Evolutionary conservation across 768 basidiomycete species (phyloP).

Genomic region (Amanita polypyramis): DNA sequence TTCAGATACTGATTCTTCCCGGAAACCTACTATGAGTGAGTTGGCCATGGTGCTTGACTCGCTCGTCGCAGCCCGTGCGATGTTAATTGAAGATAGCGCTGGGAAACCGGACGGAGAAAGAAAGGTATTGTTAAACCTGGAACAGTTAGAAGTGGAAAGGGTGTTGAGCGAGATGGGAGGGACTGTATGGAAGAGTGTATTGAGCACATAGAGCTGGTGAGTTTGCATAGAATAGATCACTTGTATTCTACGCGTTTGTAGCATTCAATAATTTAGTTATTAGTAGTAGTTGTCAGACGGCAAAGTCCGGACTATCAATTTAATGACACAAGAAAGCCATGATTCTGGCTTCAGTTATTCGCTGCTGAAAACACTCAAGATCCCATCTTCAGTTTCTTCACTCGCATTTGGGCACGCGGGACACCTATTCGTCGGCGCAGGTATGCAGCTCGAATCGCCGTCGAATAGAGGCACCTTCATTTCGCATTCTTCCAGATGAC

Average conservation of each 20-base stretch:
- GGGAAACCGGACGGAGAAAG: conserved; percentile 57
- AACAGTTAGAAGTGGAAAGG: conserved; percentile 75
- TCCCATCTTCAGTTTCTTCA: conserved; percentile 43
- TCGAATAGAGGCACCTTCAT: neutral
- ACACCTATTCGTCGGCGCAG: conserved; percentile 52
- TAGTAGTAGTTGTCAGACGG: too few species aligned
- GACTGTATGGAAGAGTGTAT: conserved; percentile 45
- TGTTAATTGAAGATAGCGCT: conserved; percentile 28
- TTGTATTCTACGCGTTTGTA: neutral
- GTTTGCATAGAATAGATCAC: neutral
- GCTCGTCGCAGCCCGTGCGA: too few species aligned
- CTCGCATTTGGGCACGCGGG: conserved; percentile 37
- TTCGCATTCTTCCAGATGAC: conserved; percentile 23
- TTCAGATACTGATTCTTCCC: conserved; percentile 42
- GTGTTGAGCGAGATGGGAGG: conserved; percentile 79
- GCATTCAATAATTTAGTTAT: too few species aligned
- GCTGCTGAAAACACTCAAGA: conserved; percentile 21
- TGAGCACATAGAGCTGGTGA: conserved; percentile 13
- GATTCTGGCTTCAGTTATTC: conserved; percentile 8
- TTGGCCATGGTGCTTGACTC: conserved; percentile 38
- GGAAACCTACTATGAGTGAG: conserved; percentile 52
- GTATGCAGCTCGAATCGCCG: conserved; percentile 22
- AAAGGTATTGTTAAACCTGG: conserved; percentile 72
- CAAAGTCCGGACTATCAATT: neutral
- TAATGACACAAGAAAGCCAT: neutral